Percentiles rank a stretch among this genome's conserved stretches.
These are phyloP conservation scores for Lyophyllum shimeji DNA, from an alignment of 768 basidiomycete genomes.

Conservation along the genomic window DNA sequence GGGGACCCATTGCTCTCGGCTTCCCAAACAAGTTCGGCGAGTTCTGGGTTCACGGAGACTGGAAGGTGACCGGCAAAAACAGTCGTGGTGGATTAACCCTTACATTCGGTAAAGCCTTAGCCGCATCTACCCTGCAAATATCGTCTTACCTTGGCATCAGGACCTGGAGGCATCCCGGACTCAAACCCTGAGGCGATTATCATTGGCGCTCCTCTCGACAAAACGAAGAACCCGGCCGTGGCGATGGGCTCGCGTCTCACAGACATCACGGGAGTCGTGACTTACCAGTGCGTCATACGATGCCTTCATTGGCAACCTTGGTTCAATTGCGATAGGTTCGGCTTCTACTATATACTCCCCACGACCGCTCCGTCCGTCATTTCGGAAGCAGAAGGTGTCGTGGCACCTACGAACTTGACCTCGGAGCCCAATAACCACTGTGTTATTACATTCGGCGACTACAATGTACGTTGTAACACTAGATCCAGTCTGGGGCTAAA, in stretches of 20 bases:
- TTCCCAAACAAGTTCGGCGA: constrained; percentile 56
- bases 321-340: constrained; percentile 29
- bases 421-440: constrained; percentile 36
- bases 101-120: constrained; percentile 36
- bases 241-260: constrained; percentile 44
- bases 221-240: constrained; percentile 46
- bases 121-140: not conserved
- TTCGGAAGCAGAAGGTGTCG: constrained; percentile 30
- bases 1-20: constrained; percentile 42
- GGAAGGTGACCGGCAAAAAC: constrained; percentile 57
- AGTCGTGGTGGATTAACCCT: constrained; percentile 54
- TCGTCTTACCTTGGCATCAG: constrained; percentile 24
- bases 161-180: constrained; percentile 49
- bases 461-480: constrained; percentile 43
- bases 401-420: constrained; percentile 39
- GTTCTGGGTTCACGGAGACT: constrained; percentile 59
- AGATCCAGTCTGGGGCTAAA: not conserved
- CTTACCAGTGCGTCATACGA: constrained; percentile 43
- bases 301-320: not conserved
- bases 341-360: constrained; percentile 59
- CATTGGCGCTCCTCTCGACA: constrained; percentile 54
- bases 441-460: constrained; percentile 54
- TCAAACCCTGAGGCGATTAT: constrained; percentile 58
- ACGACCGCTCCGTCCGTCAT: constrained; percentile 51
- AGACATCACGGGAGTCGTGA: constrained; percentile 56